phyloP scores from a whole-genome alignment of 2,329 filamentous ascomycete genomes.

The Ceratocystis papillata region DNA sequence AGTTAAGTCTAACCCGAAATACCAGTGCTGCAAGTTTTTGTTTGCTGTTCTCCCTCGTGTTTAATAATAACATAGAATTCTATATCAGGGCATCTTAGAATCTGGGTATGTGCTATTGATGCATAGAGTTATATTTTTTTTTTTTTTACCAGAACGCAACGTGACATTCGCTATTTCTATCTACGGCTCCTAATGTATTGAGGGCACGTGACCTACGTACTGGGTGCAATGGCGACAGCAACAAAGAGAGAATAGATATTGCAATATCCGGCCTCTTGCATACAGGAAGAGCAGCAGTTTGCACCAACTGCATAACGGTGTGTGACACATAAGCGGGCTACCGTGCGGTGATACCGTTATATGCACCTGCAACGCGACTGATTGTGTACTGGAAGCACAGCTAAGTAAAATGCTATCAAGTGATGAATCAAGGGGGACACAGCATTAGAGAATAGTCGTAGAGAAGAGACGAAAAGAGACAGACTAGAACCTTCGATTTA shows the following conservation, averaged over 20 bases:
- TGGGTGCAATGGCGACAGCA: too few relatives aligned
- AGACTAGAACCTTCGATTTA: background rate
- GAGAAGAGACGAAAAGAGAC: background rate
- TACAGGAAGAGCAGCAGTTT: too few relatives aligned
- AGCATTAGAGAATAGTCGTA: background rate
- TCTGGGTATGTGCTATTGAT: background rate
- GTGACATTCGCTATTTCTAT: slow-evolving; percentile 4
- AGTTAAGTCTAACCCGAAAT: background rate
- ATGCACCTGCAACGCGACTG: background rate
- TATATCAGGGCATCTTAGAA: too few relatives aligned
- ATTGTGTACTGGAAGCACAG: background rate
- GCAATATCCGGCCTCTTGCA: too few relatives aligned
- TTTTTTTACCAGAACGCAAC: background rate
- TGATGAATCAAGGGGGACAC: background rate
- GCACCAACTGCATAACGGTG: too few relatives aligned
- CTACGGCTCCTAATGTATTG: background rate
- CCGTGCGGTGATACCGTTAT: too few relatives aligned
- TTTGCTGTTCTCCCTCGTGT: background rate
- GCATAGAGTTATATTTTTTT: too few relatives aligned
- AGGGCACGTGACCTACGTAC: background rate
- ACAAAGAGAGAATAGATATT: too few relatives aligned
- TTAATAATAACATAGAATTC: background rate
- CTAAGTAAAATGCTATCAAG: background rate
- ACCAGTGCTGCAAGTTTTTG: background rate
- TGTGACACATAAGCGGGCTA: too few relatives aligned